Percentiles rank a stretch among this genome's conserved stretches.
Conservation (phyloP, 1,284 basidiomycete species). For the Rhodotorula glutinis region DNA sequence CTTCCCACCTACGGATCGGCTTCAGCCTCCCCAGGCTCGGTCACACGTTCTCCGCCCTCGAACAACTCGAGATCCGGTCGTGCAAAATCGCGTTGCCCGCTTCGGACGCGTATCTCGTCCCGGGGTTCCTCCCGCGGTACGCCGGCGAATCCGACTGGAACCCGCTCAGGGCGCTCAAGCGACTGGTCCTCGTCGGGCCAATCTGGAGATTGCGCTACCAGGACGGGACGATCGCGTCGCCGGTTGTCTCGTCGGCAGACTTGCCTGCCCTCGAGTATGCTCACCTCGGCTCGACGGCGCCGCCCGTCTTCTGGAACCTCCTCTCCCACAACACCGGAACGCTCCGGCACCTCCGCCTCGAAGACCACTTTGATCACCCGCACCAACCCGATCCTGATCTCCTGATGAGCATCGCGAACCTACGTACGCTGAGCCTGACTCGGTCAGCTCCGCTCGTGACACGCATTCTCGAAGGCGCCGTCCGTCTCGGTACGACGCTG, state of each 20-base stretch:
- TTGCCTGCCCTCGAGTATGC: slow-evolving; percentile 8
- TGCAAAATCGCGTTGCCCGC: not conserved
- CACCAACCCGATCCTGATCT: slow-evolving; percentile 7
- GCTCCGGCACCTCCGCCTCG: slow-evolving; percentile 8
- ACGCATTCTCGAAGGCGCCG: slow-evolving; percentile 5
- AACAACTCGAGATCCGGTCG: slow-evolving; percentile 7
- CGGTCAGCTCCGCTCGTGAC: slow-evolving; percentile 4
- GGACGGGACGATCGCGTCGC: slow-evolving; percentile 17
- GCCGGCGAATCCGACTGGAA: slow-evolving; percentile 21
- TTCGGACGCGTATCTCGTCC: slow-evolving; percentile 1
- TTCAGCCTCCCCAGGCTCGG: slow-evolving; percentile 18
- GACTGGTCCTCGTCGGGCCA: slow-evolving; percentile 16
- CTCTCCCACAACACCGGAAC: not conserved
- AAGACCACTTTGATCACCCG: slow-evolving; percentile 1
- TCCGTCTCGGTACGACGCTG: not conserved
- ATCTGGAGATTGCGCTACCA: slow-evolving; percentile 18
- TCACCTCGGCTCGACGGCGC: slow-evolving; percentile 9
- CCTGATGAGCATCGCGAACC: not conserved
- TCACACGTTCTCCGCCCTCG: slow-evolving; percentile 7
- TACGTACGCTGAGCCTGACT: not conserved
- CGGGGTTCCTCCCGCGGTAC: slow-evolving; percentile 15
- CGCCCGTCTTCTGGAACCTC: slow-evolving; percentile 19
- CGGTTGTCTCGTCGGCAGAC: slow-evolving; percentile 8
- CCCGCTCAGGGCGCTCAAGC: not conserved
- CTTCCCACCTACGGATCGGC: slow-evolving; percentile 12